Percentiles rank a stretch among this genome's conserved stretches.
Evolutionary conservation across 1,284 basidiomycete species (phyloP).

Genomic region (Porodaedalea pini): DNA sequence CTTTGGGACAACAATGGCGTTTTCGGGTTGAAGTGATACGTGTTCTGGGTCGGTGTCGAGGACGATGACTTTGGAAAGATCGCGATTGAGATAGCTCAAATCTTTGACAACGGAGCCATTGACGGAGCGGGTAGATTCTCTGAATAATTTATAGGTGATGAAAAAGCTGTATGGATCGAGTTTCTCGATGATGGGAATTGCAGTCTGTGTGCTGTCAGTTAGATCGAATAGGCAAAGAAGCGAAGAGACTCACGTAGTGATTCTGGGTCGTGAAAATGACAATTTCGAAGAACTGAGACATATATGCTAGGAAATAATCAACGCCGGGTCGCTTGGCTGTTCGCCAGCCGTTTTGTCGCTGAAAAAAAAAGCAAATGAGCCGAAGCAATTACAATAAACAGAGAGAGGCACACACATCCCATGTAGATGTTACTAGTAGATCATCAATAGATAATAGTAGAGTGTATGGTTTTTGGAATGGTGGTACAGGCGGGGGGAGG

Average conservation of each 20-base stretch:
- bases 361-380: conserved; percentile 2
- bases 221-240: background rate
- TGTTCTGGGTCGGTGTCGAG: conserved; percentile 86
- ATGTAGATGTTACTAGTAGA: conserved; percentile 85
- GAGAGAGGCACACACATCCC: conserved; percentile 74
- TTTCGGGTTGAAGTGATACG: conserved; percentile 81
- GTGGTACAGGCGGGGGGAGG: conserved; percentile 82
- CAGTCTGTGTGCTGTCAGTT: conserved; percentile 56
- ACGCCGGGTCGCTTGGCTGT: conserved; percentile 94
- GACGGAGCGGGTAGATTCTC: conserved; percentile 81
- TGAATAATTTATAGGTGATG: conserved; percentile 86
- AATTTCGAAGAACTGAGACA: conserved; percentile 97
- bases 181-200: conserved; percentile 87
- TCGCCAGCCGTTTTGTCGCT: conserved; percentile 86
- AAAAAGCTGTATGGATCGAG: conserved; percentile 92
- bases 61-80: conserved; percentile 85
- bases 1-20: conserved; percentile 79
- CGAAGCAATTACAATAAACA: background rate
- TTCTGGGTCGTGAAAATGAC: conserved; percentile 94
- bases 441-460: conserved; percentile 91
- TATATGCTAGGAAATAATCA: conserved; percentile 95
- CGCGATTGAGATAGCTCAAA: conserved; percentile 88
- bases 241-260: conserved; percentile 64
- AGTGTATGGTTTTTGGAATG: conserved; percentile 89
- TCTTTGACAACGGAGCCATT: conserved; percentile 87